Evolutionary conservation across 345 rosid species (phyloP).

Genomic region (Dimocarpus longan): DNA sequence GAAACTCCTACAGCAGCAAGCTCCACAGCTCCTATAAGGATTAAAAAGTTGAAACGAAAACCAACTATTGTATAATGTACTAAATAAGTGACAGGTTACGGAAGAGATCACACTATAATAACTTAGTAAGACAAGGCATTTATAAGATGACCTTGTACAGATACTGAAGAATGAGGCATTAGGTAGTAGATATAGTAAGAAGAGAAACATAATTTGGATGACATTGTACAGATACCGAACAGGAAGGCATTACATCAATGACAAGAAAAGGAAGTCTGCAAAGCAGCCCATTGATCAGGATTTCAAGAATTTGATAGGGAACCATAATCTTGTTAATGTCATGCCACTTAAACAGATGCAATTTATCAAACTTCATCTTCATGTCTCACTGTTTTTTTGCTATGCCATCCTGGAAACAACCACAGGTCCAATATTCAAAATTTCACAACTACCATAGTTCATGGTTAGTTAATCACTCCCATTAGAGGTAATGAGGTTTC

Average conservation of each 20-base stretch:
- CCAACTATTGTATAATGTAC: background rate
- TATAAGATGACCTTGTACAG: background rate
- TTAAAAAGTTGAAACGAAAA: background rate
- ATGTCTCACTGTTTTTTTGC: background rate
- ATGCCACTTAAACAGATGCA: background rate
- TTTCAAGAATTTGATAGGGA: background rate
- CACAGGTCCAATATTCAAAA: background rate
- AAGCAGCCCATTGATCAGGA: background rate
- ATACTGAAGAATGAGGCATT: background rate
- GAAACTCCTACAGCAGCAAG: slow-evolving; percentile 77
- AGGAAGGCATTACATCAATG: too few relatives aligned
- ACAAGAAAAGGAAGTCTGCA: background rate
- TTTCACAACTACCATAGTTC: background rate
- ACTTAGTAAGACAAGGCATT: background rate
- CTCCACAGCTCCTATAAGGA: slow-evolving; percentile 54
- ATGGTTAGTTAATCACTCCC: background rate
- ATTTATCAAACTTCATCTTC: background rate
- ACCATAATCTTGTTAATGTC: background rate
- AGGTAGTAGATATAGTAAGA: too few relatives aligned
- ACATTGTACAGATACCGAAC: too few relatives aligned
- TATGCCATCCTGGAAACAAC: background rate
- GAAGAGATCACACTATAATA: background rate
- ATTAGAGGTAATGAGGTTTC: background rate
- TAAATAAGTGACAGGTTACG: background rate
- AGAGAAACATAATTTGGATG: too few relatives aligned